Conservation (phyloP, 176 grass and related monocot genomes). For the Carex myosuroides region DNA sequence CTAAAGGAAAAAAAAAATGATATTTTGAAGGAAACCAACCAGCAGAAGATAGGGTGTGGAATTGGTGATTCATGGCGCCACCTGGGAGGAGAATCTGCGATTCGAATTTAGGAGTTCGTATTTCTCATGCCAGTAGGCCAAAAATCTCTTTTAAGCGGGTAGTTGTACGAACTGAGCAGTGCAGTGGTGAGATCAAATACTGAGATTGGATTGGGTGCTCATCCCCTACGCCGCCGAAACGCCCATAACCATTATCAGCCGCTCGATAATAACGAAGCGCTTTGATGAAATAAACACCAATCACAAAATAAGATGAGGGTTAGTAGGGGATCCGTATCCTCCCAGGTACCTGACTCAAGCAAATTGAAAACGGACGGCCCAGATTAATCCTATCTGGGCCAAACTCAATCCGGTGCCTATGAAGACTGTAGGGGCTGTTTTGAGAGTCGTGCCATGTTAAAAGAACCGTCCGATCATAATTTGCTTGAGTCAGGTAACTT, state of each 20-base stretch:
- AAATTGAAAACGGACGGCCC: no score
- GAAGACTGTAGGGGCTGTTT: no score
- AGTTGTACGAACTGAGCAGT: not conserved
- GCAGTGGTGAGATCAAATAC: no score
- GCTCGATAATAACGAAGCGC: not conserved
- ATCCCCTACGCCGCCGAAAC: not conserved
- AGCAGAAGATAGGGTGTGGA: not conserved
- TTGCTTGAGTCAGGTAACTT: no score
- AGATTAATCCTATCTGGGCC: no score
- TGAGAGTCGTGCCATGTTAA: no score
- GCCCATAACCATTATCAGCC: not conserved
- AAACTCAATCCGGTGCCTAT: no score
- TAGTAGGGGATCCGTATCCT: no score
- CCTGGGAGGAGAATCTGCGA: not conserved
- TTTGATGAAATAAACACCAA: not conserved
- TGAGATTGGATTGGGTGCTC: not conserved
- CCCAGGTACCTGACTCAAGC: no score
- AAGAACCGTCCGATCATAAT: no score
- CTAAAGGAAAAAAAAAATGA: not conserved
- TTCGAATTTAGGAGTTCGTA: not conserved
- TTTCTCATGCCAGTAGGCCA: no score
- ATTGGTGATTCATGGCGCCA: not conserved
- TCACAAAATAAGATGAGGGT: no score
- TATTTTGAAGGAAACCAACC: not conserved
- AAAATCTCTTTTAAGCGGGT: not conserved